Conservation (phyloP, 2,329 filamentous ascomycete species). For the Claviceps lovelessii region DNA sequence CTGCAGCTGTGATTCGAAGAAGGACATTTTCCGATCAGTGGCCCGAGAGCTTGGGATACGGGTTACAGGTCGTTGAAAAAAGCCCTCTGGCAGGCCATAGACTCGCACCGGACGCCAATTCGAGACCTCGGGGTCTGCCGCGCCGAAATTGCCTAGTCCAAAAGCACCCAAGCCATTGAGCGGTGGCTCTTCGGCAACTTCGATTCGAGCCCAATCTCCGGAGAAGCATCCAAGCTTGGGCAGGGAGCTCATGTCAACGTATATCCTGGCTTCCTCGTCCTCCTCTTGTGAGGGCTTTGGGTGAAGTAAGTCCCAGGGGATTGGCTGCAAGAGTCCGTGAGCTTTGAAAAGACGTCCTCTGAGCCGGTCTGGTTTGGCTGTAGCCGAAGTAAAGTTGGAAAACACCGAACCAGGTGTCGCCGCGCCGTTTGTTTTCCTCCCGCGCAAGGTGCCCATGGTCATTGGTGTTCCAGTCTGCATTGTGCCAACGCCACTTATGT, state of each 20-base stretch:
- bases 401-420: constrained; percentile 78
- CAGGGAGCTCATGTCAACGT: constrained; percentile 74
- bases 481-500: constrained; percentile 65
- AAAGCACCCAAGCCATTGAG: constrained; percentile 51
- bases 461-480: constrained; percentile 71
- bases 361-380: constrained; percentile 56
- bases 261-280: constrained; percentile 79
- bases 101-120: constrained; percentile 76
- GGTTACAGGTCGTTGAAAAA: constrained; percentile 45
- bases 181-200: constrained; percentile 60
- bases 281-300: constrained; percentile 65
- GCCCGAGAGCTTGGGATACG: constrained; percentile 43
- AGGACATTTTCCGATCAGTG: constrained; percentile 40
- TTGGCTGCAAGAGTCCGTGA: constrained; percentile 55
- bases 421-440: constrained; percentile 53
- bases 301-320: constrained; percentile 68
- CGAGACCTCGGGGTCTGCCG: constrained; percentile 39
- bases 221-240: constrained; percentile 92
- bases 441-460: constrained; percentile 45
- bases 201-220: constrained; percentile 86
- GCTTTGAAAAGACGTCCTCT: constrained; percentile 73
- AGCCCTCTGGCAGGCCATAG: constrained; percentile 73
- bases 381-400: constrained; percentile 75
- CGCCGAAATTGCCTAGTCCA: constrained; percentile 48
- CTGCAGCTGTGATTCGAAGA: constrained; percentile 55